Conservation (phyloP, 345 rosid species). For the Lepidium sativum region DNA sequence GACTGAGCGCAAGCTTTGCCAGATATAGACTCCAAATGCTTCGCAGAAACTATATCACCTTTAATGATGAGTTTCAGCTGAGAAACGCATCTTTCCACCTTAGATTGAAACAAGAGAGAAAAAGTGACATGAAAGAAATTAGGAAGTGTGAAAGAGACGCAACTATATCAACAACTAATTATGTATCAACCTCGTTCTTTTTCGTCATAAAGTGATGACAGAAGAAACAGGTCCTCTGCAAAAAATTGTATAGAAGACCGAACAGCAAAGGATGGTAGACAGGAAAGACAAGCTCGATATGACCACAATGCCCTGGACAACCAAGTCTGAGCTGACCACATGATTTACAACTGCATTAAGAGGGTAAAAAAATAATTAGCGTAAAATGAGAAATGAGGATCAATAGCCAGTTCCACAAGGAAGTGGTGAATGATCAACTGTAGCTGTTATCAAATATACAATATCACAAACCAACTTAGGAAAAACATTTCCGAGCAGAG, state of each 20-base stretch:
- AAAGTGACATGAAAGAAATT: constrained; percentile 3
- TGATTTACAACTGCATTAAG: constrained; percentile 65
- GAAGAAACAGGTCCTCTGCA: constrained; percentile 58
- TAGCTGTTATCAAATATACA: not conserved
- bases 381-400: not conserved
- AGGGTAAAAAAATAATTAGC: not conserved
- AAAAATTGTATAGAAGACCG: constrained; percentile 42
- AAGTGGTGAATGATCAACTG: not conserved
- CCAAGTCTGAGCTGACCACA: constrained; percentile 48
- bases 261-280: constrained; percentile 77
- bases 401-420: not conserved
- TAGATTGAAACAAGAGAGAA: constrained; percentile 7
- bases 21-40: constrained; percentile 33
- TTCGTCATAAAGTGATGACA: constrained; percentile 50
- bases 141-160: not conserved
- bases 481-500: not conserved
- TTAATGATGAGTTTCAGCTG: constrained; percentile 65
- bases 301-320: constrained; percentile 97
- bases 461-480: not conserved
- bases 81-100: constrained; percentile 54
- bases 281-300: constrained; percentile 62
- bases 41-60: constrained; percentile 73
- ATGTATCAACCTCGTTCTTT: constrained; percentile 32
- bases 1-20: not conserved
- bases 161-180: not conserved